Conservation (phyloP, 164 flowering plant species). For the Vitis labrusca region DNA sequence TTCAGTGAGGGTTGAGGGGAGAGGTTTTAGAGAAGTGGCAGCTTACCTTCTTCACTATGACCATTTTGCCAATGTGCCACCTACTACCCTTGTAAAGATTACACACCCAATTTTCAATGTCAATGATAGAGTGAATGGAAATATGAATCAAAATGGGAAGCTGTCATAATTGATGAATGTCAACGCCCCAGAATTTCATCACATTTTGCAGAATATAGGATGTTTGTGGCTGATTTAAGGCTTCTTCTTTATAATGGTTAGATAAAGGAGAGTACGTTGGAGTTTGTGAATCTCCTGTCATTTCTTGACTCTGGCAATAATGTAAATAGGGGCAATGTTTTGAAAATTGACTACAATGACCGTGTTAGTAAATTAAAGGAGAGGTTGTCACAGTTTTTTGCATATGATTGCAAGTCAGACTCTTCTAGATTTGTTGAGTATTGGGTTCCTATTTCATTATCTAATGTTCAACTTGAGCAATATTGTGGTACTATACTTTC, state of each 20-base stretch:
- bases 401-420: slow-evolving; percentile 39
- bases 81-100: too few relatives aligned
- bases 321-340: slow-evolving; percentile 1
- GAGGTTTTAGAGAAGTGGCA: too few relatives aligned
- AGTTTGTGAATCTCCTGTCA: slow-evolving; percentile 32
- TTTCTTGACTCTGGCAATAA: slow-evolving; percentile 41
- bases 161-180: slow-evolving; percentile 60
- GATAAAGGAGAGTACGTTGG: slow-evolving; percentile 59
- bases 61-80: too few relatives aligned
- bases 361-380: slow-evolving; percentile 46
- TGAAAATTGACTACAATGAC: slow-evolving; percentile 25
- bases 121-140: too few relatives aligned
- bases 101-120: too few relatives aligned
- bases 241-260: slow-evolving; percentile 51
- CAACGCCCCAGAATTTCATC: slow-evolving; percentile 33
- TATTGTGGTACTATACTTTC: slow-evolving; percentile 70
- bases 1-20: too few relatives aligned
- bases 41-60: too few relatives aligned
- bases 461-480: slow-evolving; percentile 84
- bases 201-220: slow-evolving; percentile 42
- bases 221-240: slow-evolving; percentile 38
- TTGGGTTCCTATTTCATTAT: slow-evolving; percentile 84
- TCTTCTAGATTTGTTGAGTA: slow-evolving; percentile 70
- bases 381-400: slow-evolving; percentile 38
- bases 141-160: slow-evolving; percentile 45